These are phyloP conservation scores for Phytophthora uliginosa DNA, from an alignment of 352 stramenopile species.

Conservation along the genomic window DNA sequence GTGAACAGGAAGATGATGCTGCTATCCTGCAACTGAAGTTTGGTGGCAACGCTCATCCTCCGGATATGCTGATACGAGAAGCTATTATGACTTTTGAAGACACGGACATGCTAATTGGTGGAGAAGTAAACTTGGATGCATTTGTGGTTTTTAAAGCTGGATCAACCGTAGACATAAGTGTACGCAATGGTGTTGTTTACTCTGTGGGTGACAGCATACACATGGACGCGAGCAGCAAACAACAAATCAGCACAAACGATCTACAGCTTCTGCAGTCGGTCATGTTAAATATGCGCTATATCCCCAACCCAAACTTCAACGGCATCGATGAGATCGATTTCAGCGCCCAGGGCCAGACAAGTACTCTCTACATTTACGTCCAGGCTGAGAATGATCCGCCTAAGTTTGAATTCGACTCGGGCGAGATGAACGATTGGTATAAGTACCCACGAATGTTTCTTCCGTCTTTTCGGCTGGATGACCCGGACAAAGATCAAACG, in stretches of 20 bases:
- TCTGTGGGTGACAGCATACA: constrained; percentile 5
- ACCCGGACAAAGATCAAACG: constrained; percentile 46
- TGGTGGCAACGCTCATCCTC: constrained; percentile 12
- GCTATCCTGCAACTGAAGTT: constrained; percentile 23
- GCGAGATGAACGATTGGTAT: constrained; percentile 37
- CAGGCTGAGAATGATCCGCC: constrained; percentile 38
- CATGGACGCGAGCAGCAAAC: constrained; percentile 11
- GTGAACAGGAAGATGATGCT: no score
- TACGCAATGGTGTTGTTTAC: constrained; percentile 24
- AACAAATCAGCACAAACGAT: constrained; percentile 18
- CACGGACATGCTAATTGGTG: constrained; percentile 23
- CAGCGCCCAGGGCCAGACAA: constrained; percentile 11
- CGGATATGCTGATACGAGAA: constrained; percentile 13
- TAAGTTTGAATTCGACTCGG: constrained; percentile 27
- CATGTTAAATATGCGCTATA: constrained; percentile 26
- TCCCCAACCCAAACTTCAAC: constrained; percentile 32
- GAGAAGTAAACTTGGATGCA: constrained; percentile 19
- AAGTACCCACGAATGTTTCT: constrained; percentile 37
- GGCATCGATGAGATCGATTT: constrained; percentile 37
- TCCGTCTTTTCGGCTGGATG: constrained; percentile 40
- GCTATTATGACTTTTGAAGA: constrained; percentile 24
- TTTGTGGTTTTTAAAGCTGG: constrained; percentile 6
- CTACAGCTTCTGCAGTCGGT: constrained; percentile 11
- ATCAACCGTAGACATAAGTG: constrained; percentile 12
- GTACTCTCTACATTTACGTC: constrained; percentile 50